Evolutionary conservation across 2,329 filamentous ascomycete genomes (phyloP).

Genomic region (Sclerotinia glacialis): DNA sequence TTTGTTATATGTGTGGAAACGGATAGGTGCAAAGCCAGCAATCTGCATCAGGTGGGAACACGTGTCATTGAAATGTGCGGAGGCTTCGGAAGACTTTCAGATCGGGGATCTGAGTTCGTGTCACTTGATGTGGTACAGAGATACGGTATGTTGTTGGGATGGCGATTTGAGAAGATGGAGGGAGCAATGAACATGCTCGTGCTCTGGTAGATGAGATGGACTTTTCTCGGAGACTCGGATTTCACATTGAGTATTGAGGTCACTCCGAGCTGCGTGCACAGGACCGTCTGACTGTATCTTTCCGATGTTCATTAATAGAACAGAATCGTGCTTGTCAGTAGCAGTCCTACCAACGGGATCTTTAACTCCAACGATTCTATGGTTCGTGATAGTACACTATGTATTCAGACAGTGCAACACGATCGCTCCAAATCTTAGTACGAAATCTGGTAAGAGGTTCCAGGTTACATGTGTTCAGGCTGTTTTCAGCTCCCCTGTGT

Average conservation of each 20-base stretch:
- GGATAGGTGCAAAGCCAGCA: constrained; percentile 20
- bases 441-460: background rate
- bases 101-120: constrained; percentile 16
- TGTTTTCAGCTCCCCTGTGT: background rate
- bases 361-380: background rate
- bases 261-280: background rate
- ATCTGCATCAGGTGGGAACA: constrained; percentile 18
- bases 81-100: constrained; percentile 12
- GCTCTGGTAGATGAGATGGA: background rate
- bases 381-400: background rate
- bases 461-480: background rate
- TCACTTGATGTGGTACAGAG: constrained; percentile 2
- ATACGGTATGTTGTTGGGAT: constrained; percentile 10
- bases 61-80: constrained; percentile 18
- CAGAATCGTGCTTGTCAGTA: background rate
- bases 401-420: background rate
- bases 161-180: background rate
- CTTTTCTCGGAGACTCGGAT: background rate
- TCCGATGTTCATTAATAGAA: background rate
- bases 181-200: background rate
- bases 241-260: background rate
- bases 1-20: constrained; percentile 18
- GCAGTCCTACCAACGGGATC: background rate
- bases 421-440: background rate
- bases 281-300: background rate